Base-by-base conservation (phyloP, 1,284 basidiomycete genomes). In the Ustilago nuda region DNA sequence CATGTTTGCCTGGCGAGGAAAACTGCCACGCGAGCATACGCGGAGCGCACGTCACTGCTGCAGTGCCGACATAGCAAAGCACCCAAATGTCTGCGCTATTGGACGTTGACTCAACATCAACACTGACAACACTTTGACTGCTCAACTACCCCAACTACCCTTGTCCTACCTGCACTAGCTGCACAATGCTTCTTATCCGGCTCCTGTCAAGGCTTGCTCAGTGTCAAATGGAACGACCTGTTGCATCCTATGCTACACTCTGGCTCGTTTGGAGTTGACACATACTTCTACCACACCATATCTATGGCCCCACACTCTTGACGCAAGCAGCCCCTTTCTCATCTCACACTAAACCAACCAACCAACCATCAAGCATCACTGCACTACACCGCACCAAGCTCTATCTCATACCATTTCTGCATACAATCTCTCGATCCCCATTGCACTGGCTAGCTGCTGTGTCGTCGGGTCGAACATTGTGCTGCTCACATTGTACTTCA, bases 91-190 rank as follows among this genome's bases (percentile, higher is more conserved):
- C 30, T 52, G 55, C 61, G 56, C 32, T 33, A 50, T 52, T 66
- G 59, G 71, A 73, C 54, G 46, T 67, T 73, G 61, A 61, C 43
- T 68, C 71, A 73, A 68, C 71, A 73, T 68, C 71, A 73, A 68
- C 71, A 68, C 71, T 27, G 23, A 27, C 23, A 27, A 27, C 23
- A 27, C 23, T 27, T 45, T 63, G 43, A 53, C 51, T 57, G 65
- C 60, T 66, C 60, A 41, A 63, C 45, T 63, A 61, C 61, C 51
- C 12, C 30, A 6, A 7, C 23, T 58, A n/a, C 19, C 46, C 27
- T 15, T 32, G n/a, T 15, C 36, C 19, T 32, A 3, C 13, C 39
- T 56, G 41, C 55, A 56, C 39, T n/a, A 32, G n/a, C 52, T 54
- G 33, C 32, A 58, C 23, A 32, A 23, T 30, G 19, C 11, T 30